Evolutionary conservation across 805 yeast species (phyloP), one percentile per base, ranked within the genome.

Genomic region (Wickerhamomyces ciferrii): DNA sequence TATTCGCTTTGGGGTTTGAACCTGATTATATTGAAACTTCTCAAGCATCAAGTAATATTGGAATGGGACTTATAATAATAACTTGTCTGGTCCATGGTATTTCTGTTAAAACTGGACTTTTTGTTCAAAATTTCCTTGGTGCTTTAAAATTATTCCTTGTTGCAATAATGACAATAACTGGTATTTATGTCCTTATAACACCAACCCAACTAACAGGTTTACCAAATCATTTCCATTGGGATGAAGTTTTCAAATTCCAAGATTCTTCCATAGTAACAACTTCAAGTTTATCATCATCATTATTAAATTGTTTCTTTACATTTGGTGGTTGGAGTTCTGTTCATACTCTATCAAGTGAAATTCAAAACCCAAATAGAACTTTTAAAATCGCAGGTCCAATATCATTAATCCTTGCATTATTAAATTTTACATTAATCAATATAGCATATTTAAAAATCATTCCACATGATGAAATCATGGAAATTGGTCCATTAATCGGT

Each of bases 291-390:
- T 74, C 84, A 0, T 64, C 77, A 41, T 83, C 84, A 0, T 70
- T 80, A 23, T 70, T 81, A 20, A 78, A 76, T 53, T 80, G 84
- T 2, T 69, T 76, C 47, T 82, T 78, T 65, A 76, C 83, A 5
- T 79, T 73, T 50, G 70, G 77, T 5, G 88, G 88, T 3, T 82
- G 87, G 86, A 78, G 74, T 51, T 63, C 76, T 8, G 81, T 81
- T 9, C 85, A 81, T 55, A 72, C 80, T 0, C 82, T 79, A 13
- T 69, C 83, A 4, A 78, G 81, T 42, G 88, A 82, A 55, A 75
- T 82, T 34, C 73, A 75, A 48, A 75, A 81, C 49, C 87, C 87
- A 1, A 67, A 68, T 0, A 63, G 76, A 29, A 81, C 86, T 1
- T 67, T 81, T 45, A 78, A 68, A 53, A 74, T 80, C 27, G 84